Evolutionary conservation across 2,329 filamentous ascomycete genomes (phyloP), one percentile per base, ranked within the genome.

Genomic region (Aspergillus ochraceus): DNA sequence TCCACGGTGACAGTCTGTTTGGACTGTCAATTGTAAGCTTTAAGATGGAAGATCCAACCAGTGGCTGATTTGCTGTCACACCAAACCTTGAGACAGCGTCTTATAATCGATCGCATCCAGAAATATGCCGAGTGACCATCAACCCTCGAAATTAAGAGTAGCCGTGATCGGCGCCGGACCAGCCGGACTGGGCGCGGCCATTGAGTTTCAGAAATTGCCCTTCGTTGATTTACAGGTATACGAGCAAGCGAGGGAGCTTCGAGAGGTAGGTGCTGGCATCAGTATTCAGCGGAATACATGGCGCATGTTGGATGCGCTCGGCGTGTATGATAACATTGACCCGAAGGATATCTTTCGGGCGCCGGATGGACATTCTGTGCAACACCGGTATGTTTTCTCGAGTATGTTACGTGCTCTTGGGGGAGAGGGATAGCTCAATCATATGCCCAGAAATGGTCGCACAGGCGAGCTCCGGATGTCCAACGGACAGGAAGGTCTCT

Each of bases 131-230:
- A 47, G 45, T 47, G 20, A 47, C 20, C 42, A 46, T 12, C 9
- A 22, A 12, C 22, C 45, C 11, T 20, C 42, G 1, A 60, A 55
- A n/a, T 26, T 64, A 22, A 50, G 55, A 22, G 54, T 64, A 19
- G 62, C 57, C 10, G 46, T 64, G 20, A 60, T 64, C 42, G 60
- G 62, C 2, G 62, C 62, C 17, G 62, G 62, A 3, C 60, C 60
- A 20, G 60, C 62, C 49, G 62, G 62, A 2, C 54, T 64, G 6
- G 58, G 55, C 22, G 60, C 62, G 4, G 58, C 62, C 1, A 64
- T 62, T 30, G 58, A 62, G 45, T 58, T 64, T 8, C 50, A 58
- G 17, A 57, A 54, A 39, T 32, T 64, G 1, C 53, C 62, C 0
- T 62, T 57, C 24, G 55, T 60, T 3, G 51, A 52, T n/a, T 10